Evolutionary conservation across 2,329 filamentous ascomycete species (phyloP), one percentile per base, ranked within the genome.

Genomic region (Lachnellula hyalina): DNA sequence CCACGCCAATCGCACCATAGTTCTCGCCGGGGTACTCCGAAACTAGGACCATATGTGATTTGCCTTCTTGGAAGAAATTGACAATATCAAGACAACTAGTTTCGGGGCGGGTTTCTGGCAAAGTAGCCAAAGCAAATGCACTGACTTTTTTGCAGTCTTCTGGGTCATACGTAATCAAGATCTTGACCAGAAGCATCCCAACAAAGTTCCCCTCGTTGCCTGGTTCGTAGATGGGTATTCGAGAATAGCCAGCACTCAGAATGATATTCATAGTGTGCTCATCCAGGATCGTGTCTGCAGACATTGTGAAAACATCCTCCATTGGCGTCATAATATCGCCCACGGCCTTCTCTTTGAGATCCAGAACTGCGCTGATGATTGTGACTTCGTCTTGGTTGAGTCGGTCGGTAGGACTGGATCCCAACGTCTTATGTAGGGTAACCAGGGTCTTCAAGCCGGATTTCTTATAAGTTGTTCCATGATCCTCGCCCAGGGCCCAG

Each of bases 1-100:
- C 90, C 3, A 99, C 94, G 53, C 94, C 94, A 12, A 96, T 77
- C 5, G 92, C 91, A 46, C 94, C 94, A 65, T 89, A 85, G 66
- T 96, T 86, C 62, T 95, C 90, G n/a, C 93, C 92, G 1, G 94
- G 94, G 34, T 73, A 79, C 66, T 96, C 89, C 0, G 93, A 96
- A 8, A 97, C 94, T 28, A 99, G 77, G 0, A 97, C 93, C 92
- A 99, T 96, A 72, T 99, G 94, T 1, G 92, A 96, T 71, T 99
- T 99, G 65, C 94, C 94, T 76, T 99, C 94, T 72, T 99, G 94
- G 76, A 99, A 99, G 73, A 96, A 99, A 75, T 99, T 99, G 74
- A 99, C 90, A 66, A 99, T 97, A 71, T 99, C 94, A 53, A 99
- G 75, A 70, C 94, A 99, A 74, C 92, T 96, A 0, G 94, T 99